phyloP scores from a whole-genome alignment of 805 yeast species.

The Ogataea minuta region DNA sequence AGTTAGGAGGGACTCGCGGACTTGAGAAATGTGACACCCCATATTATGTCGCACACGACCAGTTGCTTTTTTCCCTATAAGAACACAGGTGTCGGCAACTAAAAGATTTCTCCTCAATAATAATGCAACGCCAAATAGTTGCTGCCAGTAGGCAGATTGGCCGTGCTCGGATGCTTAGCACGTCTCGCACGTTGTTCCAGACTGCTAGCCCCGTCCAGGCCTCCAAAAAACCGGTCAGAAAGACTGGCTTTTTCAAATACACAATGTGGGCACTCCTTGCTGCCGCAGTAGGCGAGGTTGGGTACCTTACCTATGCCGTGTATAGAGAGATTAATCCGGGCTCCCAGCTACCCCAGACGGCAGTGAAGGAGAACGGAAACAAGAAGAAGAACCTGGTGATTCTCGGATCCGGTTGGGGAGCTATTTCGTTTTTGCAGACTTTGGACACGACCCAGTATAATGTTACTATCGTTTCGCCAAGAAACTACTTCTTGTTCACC shows the following conservation, averaged over 20 bases:
- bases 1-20: neutral
- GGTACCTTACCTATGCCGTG: slow-evolving; percentile 59
- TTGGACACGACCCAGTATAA: slow-evolving; percentile 84
- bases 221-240: slow-evolving; percentile 13
- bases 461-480: slow-evolving; percentile 85
- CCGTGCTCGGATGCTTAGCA: slow-evolving; percentile 6
- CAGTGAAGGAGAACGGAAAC: slow-evolving; percentile 46
- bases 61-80: slow-evolving; percentile 5
- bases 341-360: slow-evolving; percentile 56
- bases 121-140: slow-evolving; percentile 6
- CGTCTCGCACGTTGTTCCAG: slow-evolving; percentile 1
- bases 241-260: slow-evolving; percentile 33
- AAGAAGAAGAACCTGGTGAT: slow-evolving; percentile 69
- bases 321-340: slow-evolving; percentile 61
- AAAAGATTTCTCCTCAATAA: slow-evolving; percentile 2
- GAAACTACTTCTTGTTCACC: slow-evolving; percentile 92
- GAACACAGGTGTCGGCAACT: slow-evolving; percentile 7
- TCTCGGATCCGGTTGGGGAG: slow-evolving; percentile 93
- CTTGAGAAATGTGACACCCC: neutral
- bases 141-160: slow-evolving; percentile 4
- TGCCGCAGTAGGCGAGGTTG: slow-evolving; percentile 49
- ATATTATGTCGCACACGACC: slow-evolving; percentile 7
- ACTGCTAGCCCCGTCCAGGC: slow-evolving; percentile 3
- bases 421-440: slow-evolving; percentile 76
- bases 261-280: slow-evolving; percentile 50